Evolutionary conservation across 495 filamentous ascomycete species (phyloP).

Genomic region (Aspergillus sparsus): DNA sequence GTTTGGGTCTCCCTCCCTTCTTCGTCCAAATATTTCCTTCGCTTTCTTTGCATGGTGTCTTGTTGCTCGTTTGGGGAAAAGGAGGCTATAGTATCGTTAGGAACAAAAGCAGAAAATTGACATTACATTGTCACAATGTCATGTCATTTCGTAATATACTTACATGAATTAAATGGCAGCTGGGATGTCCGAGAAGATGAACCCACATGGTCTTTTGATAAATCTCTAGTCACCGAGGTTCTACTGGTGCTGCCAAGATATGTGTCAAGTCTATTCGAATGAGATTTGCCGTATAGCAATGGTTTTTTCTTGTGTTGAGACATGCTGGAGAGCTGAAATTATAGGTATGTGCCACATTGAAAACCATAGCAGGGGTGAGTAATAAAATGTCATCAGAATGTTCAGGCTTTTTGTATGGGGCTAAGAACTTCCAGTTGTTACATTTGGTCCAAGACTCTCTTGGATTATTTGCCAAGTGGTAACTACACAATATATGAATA

Average conservation of each 20-base stretch:
- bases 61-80: not conserved
- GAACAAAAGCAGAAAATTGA: not conserved
- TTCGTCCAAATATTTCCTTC: conserved; percentile 1
- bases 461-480: no score
- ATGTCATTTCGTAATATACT: not conserved
- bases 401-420: no score
- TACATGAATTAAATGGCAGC: not conserved
- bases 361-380: no score
- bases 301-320: conserved; percentile 13
- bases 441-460: no score
- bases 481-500: no score
- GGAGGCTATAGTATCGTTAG: not conserved
- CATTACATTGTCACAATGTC: not conserved
- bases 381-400: no score
- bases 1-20: not conserved
- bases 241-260: not conserved
- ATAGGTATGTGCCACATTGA: not conserved
- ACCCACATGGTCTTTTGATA: not conserved
- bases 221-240: not conserved
- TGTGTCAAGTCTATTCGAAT: not conserved
- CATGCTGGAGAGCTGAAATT: conserved; percentile 13
- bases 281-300: conserved; percentile 23
- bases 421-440: no score
- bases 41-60: conserved; percentile 14
- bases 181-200: not conserved